A percentile compares a stretch with the other conserved stretches of the same genome.
Evolutionary conservation across 2,329 filamentous ascomycete genomes (phyloP).

Genomic region (Penicillium sp.): DNA sequence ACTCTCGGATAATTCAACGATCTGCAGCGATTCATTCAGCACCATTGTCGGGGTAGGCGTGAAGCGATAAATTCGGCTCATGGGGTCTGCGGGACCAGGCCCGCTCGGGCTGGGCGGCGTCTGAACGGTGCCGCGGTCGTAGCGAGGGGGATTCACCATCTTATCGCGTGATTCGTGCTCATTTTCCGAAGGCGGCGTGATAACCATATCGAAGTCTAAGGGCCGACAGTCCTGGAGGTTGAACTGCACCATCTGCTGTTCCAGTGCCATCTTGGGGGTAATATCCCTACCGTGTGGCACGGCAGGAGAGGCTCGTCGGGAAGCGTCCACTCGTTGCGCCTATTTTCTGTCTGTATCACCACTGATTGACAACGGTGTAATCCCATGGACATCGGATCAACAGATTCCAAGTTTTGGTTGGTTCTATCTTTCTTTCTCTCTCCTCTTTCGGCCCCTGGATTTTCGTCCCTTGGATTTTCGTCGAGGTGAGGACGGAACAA

Average conservation of each 20-base stretch:
- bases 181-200: slow-evolving; percentile 23
- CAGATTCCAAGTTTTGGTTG: background rate
- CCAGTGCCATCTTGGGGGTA: slow-evolving; percentile 13
- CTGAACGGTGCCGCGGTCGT: background rate
- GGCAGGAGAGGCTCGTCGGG: slow-evolving; percentile 1
- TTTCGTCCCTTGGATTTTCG: too few species aligned
- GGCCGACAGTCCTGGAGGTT: slow-evolving; percentile 17
- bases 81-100: slow-evolving; percentile 3
- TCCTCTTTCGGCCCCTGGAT: background rate
- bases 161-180: slow-evolving; percentile 7
- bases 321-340: slow-evolving; percentile 3
- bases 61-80: slow-evolving; percentile 23
- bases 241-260: slow-evolving; percentile 21
- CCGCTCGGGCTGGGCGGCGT: background rate
- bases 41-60: slow-evolving; percentile 37
- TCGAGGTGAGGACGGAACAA: too few species aligned
- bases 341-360: background rate
- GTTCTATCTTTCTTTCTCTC: background rate
- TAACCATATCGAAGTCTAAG: slow-evolving; percentile 14
- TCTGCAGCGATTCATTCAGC: slow-evolving; percentile 30
- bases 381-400: too few species aligned
- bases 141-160: background rate
- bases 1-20: slow-evolving; percentile 42
- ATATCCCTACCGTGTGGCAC: slow-evolving; percentile 6
- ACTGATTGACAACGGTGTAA: too few species aligned